phyloP scores from a whole-genome alignment of 2,329 filamentous ascomycete genomes.

The Fusarium sp. region DNA sequence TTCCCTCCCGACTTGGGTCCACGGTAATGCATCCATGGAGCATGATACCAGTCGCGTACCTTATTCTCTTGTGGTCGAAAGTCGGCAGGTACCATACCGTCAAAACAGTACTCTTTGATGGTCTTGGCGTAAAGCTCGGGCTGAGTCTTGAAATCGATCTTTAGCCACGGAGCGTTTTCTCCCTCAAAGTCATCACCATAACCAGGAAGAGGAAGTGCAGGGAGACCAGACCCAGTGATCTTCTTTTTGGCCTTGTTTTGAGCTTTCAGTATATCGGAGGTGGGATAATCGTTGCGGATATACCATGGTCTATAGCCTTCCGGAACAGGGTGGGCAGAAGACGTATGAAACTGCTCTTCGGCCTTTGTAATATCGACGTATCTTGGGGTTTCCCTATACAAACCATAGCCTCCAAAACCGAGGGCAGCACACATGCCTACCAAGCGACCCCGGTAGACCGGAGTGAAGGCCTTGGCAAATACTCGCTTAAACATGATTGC shows the following conservation, averaged over 20 bases:
- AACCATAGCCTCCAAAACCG: too few species aligned
- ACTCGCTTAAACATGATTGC: too few species aligned
- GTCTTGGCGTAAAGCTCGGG: neutral
- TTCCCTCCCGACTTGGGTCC: neutral
- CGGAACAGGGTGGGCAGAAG: neutral
- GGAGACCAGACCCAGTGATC: neutral
- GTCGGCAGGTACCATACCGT: neutral
- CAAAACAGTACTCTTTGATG: conserved; percentile 6
- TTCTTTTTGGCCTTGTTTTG: neutral
- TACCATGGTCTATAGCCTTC: neutral
- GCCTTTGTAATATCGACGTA: too few species aligned
- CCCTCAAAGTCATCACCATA: conserved; percentile 1
- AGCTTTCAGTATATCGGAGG: neutral
- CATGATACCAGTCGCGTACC: conserved; percentile 6
- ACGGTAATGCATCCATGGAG: conserved; percentile 14
- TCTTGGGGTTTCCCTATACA: too few species aligned
- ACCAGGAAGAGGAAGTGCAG: neutral
- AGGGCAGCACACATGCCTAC: too few species aligned
- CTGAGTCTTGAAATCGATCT: neutral
- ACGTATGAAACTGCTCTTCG: neutral
- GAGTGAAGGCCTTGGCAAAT: too few species aligned
- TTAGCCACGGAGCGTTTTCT: conserved; percentile 5
- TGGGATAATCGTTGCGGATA: conserved; percentile 4
- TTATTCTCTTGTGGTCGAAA: conserved; percentile 3
- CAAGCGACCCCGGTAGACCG: too few species aligned